Evolutionary conservation across 352 stramenopile genomes (phyloP).

Genomic region (Plasmopara halstedii): DNA sequence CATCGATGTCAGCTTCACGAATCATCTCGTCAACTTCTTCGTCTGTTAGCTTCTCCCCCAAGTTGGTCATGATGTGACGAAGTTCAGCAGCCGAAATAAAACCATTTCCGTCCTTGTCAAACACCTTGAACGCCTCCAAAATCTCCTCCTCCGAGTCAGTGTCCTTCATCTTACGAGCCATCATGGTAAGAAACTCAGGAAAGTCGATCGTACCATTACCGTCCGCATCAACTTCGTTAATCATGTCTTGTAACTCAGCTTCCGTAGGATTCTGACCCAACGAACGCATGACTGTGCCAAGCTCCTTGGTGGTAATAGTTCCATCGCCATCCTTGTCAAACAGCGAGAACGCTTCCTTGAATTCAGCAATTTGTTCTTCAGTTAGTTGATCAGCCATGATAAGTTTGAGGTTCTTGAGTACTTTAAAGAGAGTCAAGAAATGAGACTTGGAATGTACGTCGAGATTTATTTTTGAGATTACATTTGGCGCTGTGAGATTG

Average conservation of each 20-base stretch:
- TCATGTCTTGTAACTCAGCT: constrained; percentile 98
- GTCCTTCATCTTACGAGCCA: constrained; percentile 99
- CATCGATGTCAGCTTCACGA: constrained; percentile 97
- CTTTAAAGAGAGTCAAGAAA: constrained; percentile 56
- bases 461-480: background rate
- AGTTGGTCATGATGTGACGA: constrained; percentile 98
- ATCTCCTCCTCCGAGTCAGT: constrained; percentile 98
- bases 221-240: constrained; percentile 99
- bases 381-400: constrained; percentile 86
- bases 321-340: constrained; percentile 99
- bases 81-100: constrained; percentile 98
- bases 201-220: constrained; percentile 99
- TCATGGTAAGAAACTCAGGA: constrained; percentile 99
- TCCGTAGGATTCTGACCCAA: constrained; percentile 98
- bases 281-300: constrained; percentile 98
- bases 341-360: constrained; percentile 99
- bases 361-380: constrained; percentile 98
- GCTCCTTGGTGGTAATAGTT: constrained; percentile 99
- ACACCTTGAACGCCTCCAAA: constrained; percentile 97
- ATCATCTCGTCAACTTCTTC: constrained; percentile 99
- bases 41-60: constrained; percentile 98
- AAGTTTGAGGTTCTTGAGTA: constrained; percentile 23
- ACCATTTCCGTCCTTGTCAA: constrained; percentile 98
- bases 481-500: background rate
- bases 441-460: constrained; percentile 23